Conservation (phyloP, 2,329 filamentous ascomycete species). For the Coniochaeta prunicola region DNA sequence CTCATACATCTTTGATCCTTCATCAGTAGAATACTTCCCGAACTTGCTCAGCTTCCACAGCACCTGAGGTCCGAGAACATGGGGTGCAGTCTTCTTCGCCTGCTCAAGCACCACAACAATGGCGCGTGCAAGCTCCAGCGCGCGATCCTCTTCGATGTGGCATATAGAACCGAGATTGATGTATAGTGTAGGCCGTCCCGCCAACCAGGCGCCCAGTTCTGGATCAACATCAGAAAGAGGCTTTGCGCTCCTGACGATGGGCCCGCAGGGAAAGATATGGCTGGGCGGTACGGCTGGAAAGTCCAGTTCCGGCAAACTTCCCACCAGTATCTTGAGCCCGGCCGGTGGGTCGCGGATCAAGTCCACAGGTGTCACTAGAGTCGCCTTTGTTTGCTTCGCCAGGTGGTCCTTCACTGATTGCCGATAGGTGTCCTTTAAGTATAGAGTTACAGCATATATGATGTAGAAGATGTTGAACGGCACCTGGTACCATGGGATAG, state of each 20-base stretch:
- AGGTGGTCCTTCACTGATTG: not conserved
- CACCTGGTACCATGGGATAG: not conserved
- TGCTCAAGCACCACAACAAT: not conserved
- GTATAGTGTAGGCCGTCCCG: not conserved
- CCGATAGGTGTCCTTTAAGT: not conserved
- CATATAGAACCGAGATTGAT: not conserved
- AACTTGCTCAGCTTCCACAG: not conserved
- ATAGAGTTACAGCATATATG: not conserved
- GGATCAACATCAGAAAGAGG: not conserved
- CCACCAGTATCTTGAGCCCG: not conserved
- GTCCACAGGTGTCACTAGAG: not conserved
- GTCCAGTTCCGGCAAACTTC: not conserved
- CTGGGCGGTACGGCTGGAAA: not conserved
- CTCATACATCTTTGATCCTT: not conserved
- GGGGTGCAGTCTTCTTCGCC: not conserved
- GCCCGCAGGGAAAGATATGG: not conserved
- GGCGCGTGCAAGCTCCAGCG: not conserved
- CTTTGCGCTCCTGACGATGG: not conserved
- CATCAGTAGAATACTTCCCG: not conserved
- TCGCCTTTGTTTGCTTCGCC: not conserved
- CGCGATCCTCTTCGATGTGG: not conserved
- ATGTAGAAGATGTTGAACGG: not conserved
- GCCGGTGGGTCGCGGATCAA: not conserved
- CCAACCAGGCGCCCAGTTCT: not conserved
- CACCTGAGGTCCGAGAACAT: not conserved